Evolutionary conservation across 768 basidiomycete species (phyloP).

Genomic region (Tulasnella calospora): DNA sequence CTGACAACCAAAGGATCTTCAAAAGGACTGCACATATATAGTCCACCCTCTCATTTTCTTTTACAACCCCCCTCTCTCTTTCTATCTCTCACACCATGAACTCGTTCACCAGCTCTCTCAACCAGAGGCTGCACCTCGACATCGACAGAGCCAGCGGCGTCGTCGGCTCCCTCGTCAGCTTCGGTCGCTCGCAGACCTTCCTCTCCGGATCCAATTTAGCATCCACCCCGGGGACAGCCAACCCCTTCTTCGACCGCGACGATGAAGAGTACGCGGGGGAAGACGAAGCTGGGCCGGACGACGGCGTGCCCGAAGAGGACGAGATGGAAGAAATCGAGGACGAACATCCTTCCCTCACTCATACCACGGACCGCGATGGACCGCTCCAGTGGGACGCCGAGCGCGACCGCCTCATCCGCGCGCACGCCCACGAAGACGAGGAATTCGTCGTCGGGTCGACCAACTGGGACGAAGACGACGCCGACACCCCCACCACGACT

Average conservation of each 20-base stretch:
- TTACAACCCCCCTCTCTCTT: background rate
- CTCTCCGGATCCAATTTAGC: constrained; percentile 20
- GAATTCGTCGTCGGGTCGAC: background rate
- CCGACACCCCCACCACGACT: background rate
- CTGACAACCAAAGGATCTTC: background rate
- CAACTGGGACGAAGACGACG: constrained; percentile 8
- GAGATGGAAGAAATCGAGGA: constrained; percentile 8
- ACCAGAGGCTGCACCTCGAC: constrained; percentile 8
- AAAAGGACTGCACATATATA: background rate
- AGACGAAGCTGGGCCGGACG: constrained; percentile 13
- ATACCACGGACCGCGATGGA: background rate
- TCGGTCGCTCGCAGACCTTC: constrained; percentile 23
- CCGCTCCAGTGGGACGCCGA: constrained; percentile 13
- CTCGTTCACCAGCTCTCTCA: background rate
- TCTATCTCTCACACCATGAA: background rate
- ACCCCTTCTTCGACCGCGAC: constrained; percentile 6
- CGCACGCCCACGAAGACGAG: background rate
- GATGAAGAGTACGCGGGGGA: constrained; percentile 20
- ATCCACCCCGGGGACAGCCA: constrained; percentile 1
- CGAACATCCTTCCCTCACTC: background rate
- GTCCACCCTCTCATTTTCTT: background rate
- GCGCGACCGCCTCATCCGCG: background rate
- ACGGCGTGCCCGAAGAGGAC: constrained; percentile 3
- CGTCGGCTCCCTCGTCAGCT: constrained; percentile 22
- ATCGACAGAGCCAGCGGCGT: constrained; percentile 19